Percentiles rank a stretch among this genome's conserved stretches.
phyloP scores from a whole-genome alignment of 495 filamentous ascomycete species.

The Xylaria venustula region DNA sequence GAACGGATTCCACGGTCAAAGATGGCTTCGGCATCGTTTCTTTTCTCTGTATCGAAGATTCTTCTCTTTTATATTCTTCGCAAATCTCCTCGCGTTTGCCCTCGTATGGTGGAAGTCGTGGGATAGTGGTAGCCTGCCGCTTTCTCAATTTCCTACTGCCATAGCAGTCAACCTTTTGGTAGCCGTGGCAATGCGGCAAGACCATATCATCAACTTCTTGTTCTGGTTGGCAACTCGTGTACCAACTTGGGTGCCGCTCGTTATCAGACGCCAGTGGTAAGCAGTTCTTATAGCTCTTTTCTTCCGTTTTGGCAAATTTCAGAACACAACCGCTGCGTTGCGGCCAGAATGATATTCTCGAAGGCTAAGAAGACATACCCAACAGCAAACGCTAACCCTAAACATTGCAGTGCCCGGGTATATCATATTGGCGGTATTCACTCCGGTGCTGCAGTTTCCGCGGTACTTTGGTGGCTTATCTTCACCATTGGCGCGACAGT shows the following conservation, averaged over 20 bases:
- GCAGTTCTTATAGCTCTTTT: not conserved
- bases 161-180: slow-evolving; percentile 42
- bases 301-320: not conserved
- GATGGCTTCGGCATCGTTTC: slow-evolving; percentile 22
- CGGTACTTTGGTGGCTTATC: slow-evolving; percentile 61
- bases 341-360: no score
- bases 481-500: slow-evolving; percentile 53
- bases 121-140: slow-evolving; percentile 18
- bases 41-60: slow-evolving; percentile 41
- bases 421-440: slow-evolving; percentile 70
- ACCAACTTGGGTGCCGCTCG: slow-evolving; percentile 56
- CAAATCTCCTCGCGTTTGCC: slow-evolving; percentile 52
- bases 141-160: slow-evolving; percentile 37
- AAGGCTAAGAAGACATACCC: not conserved
- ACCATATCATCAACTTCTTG: slow-evolving; percentile 62
- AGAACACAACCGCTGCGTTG: no score
- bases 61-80: slow-evolving; percentile 51
- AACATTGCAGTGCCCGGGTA: slow-evolving; percentile 47
- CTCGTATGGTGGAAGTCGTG: slow-evolving; percentile 33
- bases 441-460: slow-evolving; percentile 59
- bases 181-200: slow-evolving; percentile 55
- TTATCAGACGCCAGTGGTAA: slow-evolving; percentile 51
- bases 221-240: slow-evolving; percentile 50
- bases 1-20: slow-evolving; percentile 21
- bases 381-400: not conserved